Conservation (phyloP, 441 rosid genomes). For the Theobroma grandiflorum region DNA sequence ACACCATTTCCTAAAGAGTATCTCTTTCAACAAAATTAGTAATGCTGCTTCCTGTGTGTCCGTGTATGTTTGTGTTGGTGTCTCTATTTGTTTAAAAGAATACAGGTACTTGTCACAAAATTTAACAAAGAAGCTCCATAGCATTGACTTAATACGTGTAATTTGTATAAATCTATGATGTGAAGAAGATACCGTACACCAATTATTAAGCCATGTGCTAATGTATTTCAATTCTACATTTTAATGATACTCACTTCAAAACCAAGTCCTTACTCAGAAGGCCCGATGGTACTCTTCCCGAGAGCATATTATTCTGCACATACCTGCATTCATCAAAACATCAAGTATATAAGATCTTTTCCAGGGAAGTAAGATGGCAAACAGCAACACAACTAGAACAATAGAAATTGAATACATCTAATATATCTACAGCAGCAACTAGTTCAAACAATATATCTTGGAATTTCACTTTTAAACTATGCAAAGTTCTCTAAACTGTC, state of each 20-base stretch:
- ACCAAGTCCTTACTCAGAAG: conserved; percentile 51
- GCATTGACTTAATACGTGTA: neutral
- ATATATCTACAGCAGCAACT: conserved; percentile 6
- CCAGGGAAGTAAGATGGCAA: conserved; percentile 10
- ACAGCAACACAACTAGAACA: neutral
- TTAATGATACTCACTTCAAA: conserved; percentile 69
- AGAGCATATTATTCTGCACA: conserved; percentile 80
- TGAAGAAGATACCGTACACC: conserved; percentile 14
- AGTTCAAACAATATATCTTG: neutral
- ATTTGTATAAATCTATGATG: neutral
- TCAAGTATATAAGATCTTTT: conserved; percentile 27
- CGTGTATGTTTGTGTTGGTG: neutral
- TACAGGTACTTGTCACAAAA: neutral
- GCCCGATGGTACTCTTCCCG: conserved; percentile 79
- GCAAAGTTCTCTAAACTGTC: conserved; percentile 15
- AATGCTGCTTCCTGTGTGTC: neutral
- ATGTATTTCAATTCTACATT: conserved; percentile 7
- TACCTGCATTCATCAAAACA: conserved; percentile 61
- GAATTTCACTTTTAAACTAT: neutral
- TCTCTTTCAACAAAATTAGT: neutral
- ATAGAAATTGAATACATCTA: neutral
- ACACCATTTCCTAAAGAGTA: neutral
- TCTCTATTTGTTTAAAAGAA: neutral
- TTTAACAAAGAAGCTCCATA: neutral
- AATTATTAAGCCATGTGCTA: conserved; percentile 2